Percentiles rank a stretch among this genome's conserved stretches.
Evolutionary conservation across 768 basidiomycete species (phyloP).

Genomic region (Trametopsis cervina): DNA sequence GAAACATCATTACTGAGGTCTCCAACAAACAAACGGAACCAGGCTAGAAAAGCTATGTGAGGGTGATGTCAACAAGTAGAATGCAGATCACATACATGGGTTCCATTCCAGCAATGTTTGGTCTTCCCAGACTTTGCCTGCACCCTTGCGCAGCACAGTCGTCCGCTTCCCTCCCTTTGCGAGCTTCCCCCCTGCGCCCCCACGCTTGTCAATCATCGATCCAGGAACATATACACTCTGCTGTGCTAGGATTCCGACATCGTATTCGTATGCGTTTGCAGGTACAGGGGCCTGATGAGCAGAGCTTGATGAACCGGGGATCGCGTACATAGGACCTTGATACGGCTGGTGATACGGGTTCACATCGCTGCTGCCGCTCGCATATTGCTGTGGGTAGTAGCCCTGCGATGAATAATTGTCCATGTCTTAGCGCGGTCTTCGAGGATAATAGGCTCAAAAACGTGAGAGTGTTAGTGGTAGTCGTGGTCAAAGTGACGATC

Average conservation of each 20-base stretch:
- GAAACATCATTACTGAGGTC: conserved; percentile 98
- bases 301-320: conserved; percentile 56
- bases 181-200: conserved; percentile 78
- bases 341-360: conserved; percentile 83
- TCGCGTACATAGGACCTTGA: conserved; percentile 64
- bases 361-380: conserved; percentile 33
- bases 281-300: conserved; percentile 73
- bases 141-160: conserved; percentile 93
- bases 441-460: not conserved
- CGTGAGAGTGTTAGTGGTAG: not conserved
- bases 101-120: conserved; percentile 97
- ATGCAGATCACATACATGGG: conserved; percentile 58
- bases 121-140: conserved; percentile 97
- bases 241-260: conserved; percentile 84
- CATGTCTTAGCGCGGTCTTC: too few relatives aligned
- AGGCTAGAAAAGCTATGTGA: conserved; percentile 43
- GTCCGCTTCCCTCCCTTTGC: conserved; percentile 88
- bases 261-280: conserved; percentile 88
- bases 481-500: not conserved
- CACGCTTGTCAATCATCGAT: conserved; percentile 83
- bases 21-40: conserved; percentile 97
- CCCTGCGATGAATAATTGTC: conserved; percentile 26
- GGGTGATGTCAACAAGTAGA: conserved; percentile 3
- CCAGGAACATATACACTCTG: conserved; percentile 91
- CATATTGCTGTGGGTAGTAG: conserved; percentile 29